These are phyloP conservation scores for Neopestalotiopsis sp. DNA, from an alignment of 2,329 filamentous ascomycete species.

Conservation along the genomic window DNA sequence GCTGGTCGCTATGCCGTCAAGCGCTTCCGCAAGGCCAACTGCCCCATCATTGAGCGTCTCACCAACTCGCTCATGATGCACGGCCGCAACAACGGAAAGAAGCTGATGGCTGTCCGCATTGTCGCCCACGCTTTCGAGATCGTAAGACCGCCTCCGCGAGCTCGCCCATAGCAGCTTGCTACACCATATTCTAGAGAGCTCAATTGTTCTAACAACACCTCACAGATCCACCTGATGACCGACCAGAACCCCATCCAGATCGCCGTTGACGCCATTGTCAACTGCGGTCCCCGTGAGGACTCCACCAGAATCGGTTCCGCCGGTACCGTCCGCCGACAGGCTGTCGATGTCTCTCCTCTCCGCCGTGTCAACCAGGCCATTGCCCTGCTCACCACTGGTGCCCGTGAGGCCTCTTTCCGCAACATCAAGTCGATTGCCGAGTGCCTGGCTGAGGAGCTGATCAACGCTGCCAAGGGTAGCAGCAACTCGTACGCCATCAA, in stretches of 20 bases:
- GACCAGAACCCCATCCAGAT: conserved; percentile 99
- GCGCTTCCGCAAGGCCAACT: conserved; percentile 99
- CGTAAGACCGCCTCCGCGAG: conserved; percentile 64
- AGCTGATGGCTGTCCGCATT: conserved; percentile 99
- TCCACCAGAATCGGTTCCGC: conserved; percentile 99
- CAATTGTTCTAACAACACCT: conserved; percentile 13
- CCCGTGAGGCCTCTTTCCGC: conserved; percentile 98
- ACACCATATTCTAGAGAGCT: background rate
- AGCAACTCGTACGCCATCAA: conserved; percentile 99
- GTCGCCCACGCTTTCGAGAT: conserved; percentile 99
- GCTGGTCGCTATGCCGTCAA: conserved; percentile 98
- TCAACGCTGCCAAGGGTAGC: conserved; percentile 99
- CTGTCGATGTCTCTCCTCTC: conserved; percentile 99
- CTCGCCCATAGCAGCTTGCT: background rate
- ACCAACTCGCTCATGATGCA: conserved; percentile 99
- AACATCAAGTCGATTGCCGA: conserved; percentile 99
- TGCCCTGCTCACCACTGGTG: conserved; percentile 97
- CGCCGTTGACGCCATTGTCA: conserved; percentile 99
- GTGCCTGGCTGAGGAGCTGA: conserved; percentile 99
- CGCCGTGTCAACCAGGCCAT: conserved; percentile 99
- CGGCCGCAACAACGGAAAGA: conserved; percentile 99
- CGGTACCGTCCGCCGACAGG: conserved; percentile 99
- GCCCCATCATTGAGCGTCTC: conserved; percentile 99
- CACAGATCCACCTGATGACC: conserved; percentile 99
- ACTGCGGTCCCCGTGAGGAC: conserved; percentile 99